Percentiles rank a stretch among this genome's conserved stretches.
Evolutionary conservation across 2,329 filamentous ascomycete genomes (phyloP).

Genomic region (Sporothrix protearum): DNA sequence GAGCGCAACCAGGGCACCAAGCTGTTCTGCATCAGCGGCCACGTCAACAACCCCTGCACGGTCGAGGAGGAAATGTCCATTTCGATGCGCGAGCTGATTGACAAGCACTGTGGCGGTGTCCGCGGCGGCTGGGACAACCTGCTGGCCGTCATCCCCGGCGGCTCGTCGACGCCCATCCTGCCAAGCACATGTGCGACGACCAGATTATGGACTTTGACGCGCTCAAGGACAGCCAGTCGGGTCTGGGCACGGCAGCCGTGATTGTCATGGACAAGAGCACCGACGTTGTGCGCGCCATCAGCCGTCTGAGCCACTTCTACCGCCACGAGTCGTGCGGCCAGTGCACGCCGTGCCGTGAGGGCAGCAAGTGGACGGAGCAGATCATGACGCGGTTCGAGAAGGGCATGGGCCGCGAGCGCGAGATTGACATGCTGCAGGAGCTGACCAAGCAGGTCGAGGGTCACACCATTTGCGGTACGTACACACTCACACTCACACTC

Average conservation of each 20-base stretch:
- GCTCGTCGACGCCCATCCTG: slow-evolving; percentile 92
- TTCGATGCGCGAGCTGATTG: slow-evolving; percentile 89
- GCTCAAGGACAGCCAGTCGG: slow-evolving; percentile 94
- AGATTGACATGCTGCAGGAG: slow-evolving; percentile 99
- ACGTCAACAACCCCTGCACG: slow-evolving; percentile 97
- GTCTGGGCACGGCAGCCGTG: slow-evolving; percentile 93
- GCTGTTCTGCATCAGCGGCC: slow-evolving; percentile 95
- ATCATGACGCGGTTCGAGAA: slow-evolving; percentile 97
- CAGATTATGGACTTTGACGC: slow-evolving; percentile 99
- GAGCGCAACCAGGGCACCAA: slow-evolving; percentile 97
- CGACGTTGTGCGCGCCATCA: slow-evolving; percentile 91
- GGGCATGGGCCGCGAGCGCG: slow-evolving; percentile 79
- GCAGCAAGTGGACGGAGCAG: slow-evolving; percentile 98
- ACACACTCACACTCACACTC: background rate
- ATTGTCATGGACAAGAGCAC: slow-evolving; percentile 99
- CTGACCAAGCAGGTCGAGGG: slow-evolving; percentile 99
- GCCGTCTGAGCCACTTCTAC: slow-evolving; percentile 93
- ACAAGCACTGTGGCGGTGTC: slow-evolving; percentile 97
- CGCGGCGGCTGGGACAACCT: slow-evolving; percentile 97
- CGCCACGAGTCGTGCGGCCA: slow-evolving; percentile 97
- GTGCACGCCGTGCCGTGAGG: slow-evolving; percentile 98
- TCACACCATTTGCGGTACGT: slow-evolving; percentile 91
- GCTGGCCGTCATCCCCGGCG: slow-evolving; percentile 89
- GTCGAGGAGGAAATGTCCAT: slow-evolving; percentile 99
- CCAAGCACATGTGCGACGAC: slow-evolving; percentile 84